Conservation (phyloP, 2,329 filamentous ascomycete genomes). For the Ascomycota sp. region DNA sequence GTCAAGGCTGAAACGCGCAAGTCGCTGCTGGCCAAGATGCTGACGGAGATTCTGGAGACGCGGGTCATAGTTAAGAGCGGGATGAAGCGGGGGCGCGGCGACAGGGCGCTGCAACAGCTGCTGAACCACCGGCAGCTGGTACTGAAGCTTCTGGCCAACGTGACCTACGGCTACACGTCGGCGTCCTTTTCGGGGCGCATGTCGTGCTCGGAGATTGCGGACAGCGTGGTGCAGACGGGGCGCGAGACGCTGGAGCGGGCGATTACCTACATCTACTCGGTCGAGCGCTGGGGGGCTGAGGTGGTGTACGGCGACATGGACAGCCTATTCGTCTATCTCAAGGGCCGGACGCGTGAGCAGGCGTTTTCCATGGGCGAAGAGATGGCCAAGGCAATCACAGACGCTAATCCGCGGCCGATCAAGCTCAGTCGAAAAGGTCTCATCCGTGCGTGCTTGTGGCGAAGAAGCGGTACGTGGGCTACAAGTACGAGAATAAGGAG, state of each 20-base stretch:
- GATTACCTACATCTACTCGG: constrained; percentile 79
- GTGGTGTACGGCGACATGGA: constrained; percentile 98
- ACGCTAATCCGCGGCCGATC: constrained; percentile 74
- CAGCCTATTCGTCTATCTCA: constrained; percentile 78
- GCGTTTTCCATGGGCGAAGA: constrained; percentile 87
- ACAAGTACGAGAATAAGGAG: constrained; percentile 69
- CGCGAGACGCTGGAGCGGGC: constrained; percentile 87
- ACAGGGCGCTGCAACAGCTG: constrained; percentile 65
- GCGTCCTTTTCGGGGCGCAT: constrained; percentile 92
- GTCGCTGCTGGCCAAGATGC: constrained; percentile 86
- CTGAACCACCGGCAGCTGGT: constrained; percentile 88
- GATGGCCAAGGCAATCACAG: constrained; percentile 71
- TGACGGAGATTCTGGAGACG: constrained; percentile 87
- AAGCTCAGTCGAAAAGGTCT: constrained; percentile 99
- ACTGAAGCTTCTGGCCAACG: constrained; percentile 91
- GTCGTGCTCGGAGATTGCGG: constrained; percentile 94
- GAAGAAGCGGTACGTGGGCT: constrained; percentile 96
- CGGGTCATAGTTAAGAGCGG: constrained; percentile 94
- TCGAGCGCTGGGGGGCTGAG: constrained; percentile 76
- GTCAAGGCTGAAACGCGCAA: constrained; percentile 68
- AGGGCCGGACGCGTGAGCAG: constrained; percentile 67
- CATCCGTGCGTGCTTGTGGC: constrained; percentile 83
- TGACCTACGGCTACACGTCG: constrained; percentile 95
- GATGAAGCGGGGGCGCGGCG: constrained; percentile 85
- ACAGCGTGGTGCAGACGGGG: constrained; percentile 92